Base-by-base conservation (phyloP, 192 early-diverging fungal species). In the Blastocladiella britannica region DNA sequence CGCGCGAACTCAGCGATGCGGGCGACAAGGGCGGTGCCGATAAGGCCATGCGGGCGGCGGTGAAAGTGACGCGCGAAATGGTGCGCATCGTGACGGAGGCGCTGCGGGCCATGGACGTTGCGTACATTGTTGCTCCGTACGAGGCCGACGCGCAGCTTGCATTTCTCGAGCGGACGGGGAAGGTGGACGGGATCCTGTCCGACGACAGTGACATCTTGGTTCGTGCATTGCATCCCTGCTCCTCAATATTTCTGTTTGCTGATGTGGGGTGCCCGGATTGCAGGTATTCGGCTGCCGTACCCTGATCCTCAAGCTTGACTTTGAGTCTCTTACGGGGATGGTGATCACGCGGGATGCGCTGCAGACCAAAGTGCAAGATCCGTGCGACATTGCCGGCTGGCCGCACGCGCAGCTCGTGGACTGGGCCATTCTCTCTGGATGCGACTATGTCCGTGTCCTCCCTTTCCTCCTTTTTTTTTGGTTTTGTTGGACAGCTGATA, bases 141-240 rank as follows among this genome's bases (percentile, higher is more conserved):
- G 95, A 99, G 65, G 95, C 95, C 0, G 95, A 99, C 60, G 86
- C 93, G 7, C 95, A 99, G 67, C 66, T 99, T 51, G 84, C 87
- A 0, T 95, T 76, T 59, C 67, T 99, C 15, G 78, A 85, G 29
- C 66, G 76, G 7, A 65, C 60, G 23, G 81, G 81, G 1, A 20
- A 83, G 9, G 82, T 89, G 7, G 58, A 73, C 20, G 93, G 88
- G 5, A 73, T 88, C 12, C 77, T 99, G 9, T 91, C 93, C 0
- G 93, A 95, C 66, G 95, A 99, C 69, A 93, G 89, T 5, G 95
- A 99, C 66, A 58, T 98, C 28, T 64, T 98, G 1, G 87, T 84
- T 8, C 96, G 91, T 82, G 95, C 89, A 0, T 90, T 53, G 30
- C 31, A 5, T 23, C 15, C 8, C 28, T 6, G 6, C 24, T 58